Conservation (phyloP, 2,329 filamentous ascomycete species). For the Plectosphaerella cucumerina region DNA sequence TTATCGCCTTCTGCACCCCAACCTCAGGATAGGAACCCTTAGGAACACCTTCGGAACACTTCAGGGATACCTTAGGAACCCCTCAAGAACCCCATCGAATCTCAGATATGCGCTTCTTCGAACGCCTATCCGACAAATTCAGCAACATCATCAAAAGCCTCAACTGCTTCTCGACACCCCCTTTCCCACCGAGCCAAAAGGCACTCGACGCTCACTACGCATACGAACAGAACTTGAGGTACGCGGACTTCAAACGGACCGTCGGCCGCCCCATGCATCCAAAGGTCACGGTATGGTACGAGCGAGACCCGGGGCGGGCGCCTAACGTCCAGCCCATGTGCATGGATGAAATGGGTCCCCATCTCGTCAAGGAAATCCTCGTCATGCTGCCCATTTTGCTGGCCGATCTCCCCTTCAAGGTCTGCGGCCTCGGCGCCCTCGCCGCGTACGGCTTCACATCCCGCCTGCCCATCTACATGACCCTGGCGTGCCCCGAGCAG, state of each 20-base stretch:
- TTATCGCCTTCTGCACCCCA: too few species aligned
- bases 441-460: constrained; percentile 34
- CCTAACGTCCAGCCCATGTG: background rate
- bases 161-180: too few species aligned
- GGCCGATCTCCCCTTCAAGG: constrained; percentile 38
- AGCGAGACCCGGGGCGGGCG: background rate
- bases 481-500: constrained; percentile 34
- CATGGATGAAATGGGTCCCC: constrained; percentile 17
- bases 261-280: too few species aligned
- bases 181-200: too few species aligned
- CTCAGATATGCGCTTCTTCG: too few species aligned
- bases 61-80: too few species aligned
- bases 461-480: constrained; percentile 26
- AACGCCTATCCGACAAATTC: too few species aligned
- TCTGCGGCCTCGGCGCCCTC: constrained; percentile 42
- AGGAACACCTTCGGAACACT: too few species aligned
- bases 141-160: too few species aligned
- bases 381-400: constrained; percentile 31
- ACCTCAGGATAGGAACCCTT: too few species aligned
- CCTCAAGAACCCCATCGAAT: too few species aligned
- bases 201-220: background rate
- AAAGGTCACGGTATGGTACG: background rate
- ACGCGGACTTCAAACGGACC: too few species aligned
- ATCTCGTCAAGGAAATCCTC: constrained; percentile 32
- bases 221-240: background rate